phyloP scores from a whole-genome alignment of 2,329 filamentous ascomycete species.

The Beauveria sp. region DNA sequence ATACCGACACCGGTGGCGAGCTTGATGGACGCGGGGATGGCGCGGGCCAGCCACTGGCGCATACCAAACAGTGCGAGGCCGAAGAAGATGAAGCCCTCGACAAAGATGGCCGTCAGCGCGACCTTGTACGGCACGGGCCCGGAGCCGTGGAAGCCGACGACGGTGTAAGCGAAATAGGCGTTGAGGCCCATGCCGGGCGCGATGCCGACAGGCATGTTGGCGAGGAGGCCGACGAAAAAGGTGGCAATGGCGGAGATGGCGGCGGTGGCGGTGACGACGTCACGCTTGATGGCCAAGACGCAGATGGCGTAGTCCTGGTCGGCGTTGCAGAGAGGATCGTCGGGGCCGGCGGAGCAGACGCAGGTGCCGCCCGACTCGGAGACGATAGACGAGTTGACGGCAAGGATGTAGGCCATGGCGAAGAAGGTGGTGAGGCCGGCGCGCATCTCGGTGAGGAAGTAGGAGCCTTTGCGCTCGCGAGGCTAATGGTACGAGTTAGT shows the following conservation, averaged over 20 bases:
- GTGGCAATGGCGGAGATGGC: constrained; percentile 71
- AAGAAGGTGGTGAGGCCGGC: constrained; percentile 78
- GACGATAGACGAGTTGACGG: constrained; percentile 45
- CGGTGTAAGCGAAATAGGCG: constrained; percentile 75
- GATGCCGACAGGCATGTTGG: constrained; percentile 53
- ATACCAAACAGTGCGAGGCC: constrained; percentile 71
- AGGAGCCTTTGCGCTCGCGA: constrained; percentile 63
- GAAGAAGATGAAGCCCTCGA: constrained; percentile 82
- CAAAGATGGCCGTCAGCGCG: constrained; percentile 79
- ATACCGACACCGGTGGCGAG: constrained; percentile 81
- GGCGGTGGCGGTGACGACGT: constrained; percentile 77
- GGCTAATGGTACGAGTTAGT: constrained; percentile 34
- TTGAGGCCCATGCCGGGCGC: constrained; percentile 57
- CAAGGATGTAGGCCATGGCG: constrained; percentile 49
- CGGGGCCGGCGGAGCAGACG: constrained; percentile 51
- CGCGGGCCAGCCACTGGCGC: constrained; percentile 80
- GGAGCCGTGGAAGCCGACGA: constrained; percentile 66
- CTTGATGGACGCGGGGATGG: constrained; percentile 78
- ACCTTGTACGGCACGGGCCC: constrained; percentile 67
- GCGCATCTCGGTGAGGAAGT: constrained; percentile 77
- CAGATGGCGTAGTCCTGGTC: constrained; percentile 59
- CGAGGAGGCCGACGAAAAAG: constrained; percentile 78
- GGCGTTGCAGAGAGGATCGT: constrained; percentile 43
- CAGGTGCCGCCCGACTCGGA: constrained; percentile 68
- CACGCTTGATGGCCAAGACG: constrained; percentile 57